Percentiles rank a stretch among this genome's conserved stretches.
phyloP scores from a whole-genome alignment of 2,329 filamentous ascomycete genomes.

The Arthrobotrys entomopaga region DNA sequence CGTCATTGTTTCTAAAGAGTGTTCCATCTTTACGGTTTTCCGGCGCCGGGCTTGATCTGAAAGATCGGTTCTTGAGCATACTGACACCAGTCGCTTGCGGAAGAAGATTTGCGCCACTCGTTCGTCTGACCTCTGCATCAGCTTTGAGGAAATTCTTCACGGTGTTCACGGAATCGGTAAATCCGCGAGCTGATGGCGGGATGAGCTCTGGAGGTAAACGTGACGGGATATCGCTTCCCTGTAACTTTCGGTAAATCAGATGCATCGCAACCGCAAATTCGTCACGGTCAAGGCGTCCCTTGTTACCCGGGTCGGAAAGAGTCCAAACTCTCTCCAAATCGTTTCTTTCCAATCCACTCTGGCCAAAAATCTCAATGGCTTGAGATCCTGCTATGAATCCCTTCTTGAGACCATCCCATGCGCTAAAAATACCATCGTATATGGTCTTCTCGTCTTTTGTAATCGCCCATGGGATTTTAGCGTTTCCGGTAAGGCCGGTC shows the following conservation, averaged over 20 bases:
- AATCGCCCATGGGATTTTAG: constrained; percentile 96
- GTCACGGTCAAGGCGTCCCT: constrained; percentile 91
- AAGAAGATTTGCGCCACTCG: constrained; percentile 85
- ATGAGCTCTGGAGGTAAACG: constrained; percentile 90
- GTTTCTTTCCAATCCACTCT: constrained; percentile 89
- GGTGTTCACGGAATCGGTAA: constrained; percentile 90
- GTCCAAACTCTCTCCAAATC: constrained; percentile 96
- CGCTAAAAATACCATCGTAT: constrained; percentile 92
- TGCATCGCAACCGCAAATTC: constrained; percentile 99
- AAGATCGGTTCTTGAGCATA: constrained; percentile 95
- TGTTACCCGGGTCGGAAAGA: constrained; percentile 90
- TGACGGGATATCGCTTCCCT: constrained; percentile 90
- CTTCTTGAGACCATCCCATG: constrained; percentile 94
- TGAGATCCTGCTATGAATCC: constrained; percentile 91
- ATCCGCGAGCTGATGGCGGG: constrained; percentile 91
- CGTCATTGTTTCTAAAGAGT: constrained; percentile 95
- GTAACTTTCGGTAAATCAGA: constrained; percentile 95
- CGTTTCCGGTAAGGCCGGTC: constrained; percentile 87
- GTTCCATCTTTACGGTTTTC: constrained; percentile 87
- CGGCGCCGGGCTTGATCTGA: constrained; percentile 69
- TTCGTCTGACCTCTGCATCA: constrained; percentile 89
- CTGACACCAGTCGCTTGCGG: constrained; percentile 98
- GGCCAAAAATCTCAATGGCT: constrained; percentile 95
- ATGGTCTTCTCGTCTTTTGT: constrained; percentile 98
- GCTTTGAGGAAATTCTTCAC: constrained; percentile 89